Conservation (phyloP, 148 eudicot species). For the Fallopia convolvulus region DNA sequence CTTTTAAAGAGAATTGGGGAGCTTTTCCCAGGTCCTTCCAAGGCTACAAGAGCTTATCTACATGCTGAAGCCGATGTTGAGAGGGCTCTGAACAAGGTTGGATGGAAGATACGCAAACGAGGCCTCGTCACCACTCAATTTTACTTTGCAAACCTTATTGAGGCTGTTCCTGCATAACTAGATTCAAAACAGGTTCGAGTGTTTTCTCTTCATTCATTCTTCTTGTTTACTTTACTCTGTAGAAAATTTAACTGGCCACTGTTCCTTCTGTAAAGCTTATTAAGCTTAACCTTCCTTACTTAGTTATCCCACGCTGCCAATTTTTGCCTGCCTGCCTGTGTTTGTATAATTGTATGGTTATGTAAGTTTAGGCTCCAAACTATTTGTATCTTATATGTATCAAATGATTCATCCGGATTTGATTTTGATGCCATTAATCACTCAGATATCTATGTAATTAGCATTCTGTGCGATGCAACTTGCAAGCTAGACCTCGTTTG, state of each 20-base stretch:
- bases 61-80: conserved; percentile 94
- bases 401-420: neutral
- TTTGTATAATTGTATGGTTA: neutral
- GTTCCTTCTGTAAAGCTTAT: neutral
- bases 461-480: neutral
- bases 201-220: neutral
- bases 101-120: conserved; percentile 84
- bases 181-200: neutral
- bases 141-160: conserved; percentile 72
- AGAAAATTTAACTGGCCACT: conserved; percentile 2
- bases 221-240: neutral
- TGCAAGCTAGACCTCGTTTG: neutral
- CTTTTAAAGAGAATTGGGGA: conserved; percentile 88
- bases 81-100: conserved; percentile 69
- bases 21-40: conserved; percentile 90
- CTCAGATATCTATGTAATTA: neutral
- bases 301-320: neutral
- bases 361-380: neutral
- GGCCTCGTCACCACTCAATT: conserved; percentile 78
- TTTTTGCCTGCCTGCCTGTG: conserved; percentile 5
- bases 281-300: neutral
- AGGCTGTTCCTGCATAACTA: conserved; percentile 55
- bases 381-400: neutral
- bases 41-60: conserved; percentile 95
- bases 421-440: neutral